Evolutionary conservation across 345 rosid species (phyloP), one percentile per base, ranked within the genome.

Genomic region (Toxicodendron radicans): DNA sequence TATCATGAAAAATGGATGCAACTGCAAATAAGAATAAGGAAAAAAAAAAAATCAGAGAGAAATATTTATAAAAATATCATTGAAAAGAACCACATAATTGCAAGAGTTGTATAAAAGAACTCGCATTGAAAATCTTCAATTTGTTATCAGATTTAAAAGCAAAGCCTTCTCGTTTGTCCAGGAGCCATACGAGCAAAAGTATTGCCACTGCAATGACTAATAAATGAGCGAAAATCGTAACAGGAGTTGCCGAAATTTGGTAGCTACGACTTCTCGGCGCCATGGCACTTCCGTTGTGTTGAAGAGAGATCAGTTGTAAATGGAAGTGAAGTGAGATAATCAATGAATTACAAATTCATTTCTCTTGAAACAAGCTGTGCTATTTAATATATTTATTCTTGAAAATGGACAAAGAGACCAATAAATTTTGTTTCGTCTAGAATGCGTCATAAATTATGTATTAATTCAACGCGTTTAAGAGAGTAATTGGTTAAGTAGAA

Each of bases 121-220:
- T 69, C 71, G 82, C 89, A 45, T 86, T 85, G 74, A 88, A 76
- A 67, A 85, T 79, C 84, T 83, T 83, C 6, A 1, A 0, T 54
- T 82, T 80, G 74, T 82, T 58, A 46, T 10, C 12, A 35, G 92
- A 82, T 24, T 66, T 62, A 66, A 83, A 79, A 51, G 90, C 84
- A 17, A 88, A 66, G 43, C 92, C 90, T 14, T 72, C 80, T 49
- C 48, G 59, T 58, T 85, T 79, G 38, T 80, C 67, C 1, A 86
- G 83, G 23, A 88, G 76, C 92, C 92, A 86, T 43, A 85, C 84
- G 6, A 88, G 75, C 49, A 88, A 75, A 66, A 86, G 89, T 48
- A 70, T 72, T n/a, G 87, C 49, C 45, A 87, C 58, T 41, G 82
- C 83, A 48, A 87, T 52, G 30, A 52, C 67, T 10, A 85, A 46